These are phyloP conservation scores for Taphrina confusa DNA, from an alignment of 1,139 yeast genomes.

Conservation along the genomic window DNA sequence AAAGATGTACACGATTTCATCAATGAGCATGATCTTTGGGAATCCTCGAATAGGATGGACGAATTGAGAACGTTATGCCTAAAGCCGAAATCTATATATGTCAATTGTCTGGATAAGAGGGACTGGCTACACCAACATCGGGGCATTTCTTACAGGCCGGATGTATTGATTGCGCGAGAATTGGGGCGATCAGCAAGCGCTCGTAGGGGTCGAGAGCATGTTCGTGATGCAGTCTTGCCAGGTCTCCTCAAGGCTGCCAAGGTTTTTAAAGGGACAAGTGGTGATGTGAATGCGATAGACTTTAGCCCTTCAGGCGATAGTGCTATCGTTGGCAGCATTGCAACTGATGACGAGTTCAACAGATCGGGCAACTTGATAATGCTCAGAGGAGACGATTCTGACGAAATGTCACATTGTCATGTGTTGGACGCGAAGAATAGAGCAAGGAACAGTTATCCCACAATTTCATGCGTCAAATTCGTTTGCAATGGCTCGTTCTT, in stretches of 20 bases:
- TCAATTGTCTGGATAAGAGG: too few species aligned
- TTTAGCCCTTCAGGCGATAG: not conserved
- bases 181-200: not conserved
- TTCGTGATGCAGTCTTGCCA: not conserved
- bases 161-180: not conserved
- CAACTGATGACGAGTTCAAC: slow-evolving; percentile 1
- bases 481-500: not conserved
- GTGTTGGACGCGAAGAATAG: not conserved
- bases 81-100: too few species aligned
- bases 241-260: not conserved
- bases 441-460: not conserved
- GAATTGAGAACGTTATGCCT: too few species aligned
- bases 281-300: not conserved
- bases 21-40: not conserved
- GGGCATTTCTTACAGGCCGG: not conserved
- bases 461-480: not conserved
- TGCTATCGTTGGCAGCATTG: not conserved
- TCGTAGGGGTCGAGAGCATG: not conserved
- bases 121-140: not conserved
- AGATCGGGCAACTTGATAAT: not conserved
- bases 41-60: too few species aligned
- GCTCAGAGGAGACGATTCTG: not conserved
- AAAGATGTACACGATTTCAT: not conserved
- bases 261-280: not conserved
- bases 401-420: not conserved